phyloP scores from a whole-genome alignment of 2,329 filamentous ascomycete species.

The Alternaria sp. region DNA sequence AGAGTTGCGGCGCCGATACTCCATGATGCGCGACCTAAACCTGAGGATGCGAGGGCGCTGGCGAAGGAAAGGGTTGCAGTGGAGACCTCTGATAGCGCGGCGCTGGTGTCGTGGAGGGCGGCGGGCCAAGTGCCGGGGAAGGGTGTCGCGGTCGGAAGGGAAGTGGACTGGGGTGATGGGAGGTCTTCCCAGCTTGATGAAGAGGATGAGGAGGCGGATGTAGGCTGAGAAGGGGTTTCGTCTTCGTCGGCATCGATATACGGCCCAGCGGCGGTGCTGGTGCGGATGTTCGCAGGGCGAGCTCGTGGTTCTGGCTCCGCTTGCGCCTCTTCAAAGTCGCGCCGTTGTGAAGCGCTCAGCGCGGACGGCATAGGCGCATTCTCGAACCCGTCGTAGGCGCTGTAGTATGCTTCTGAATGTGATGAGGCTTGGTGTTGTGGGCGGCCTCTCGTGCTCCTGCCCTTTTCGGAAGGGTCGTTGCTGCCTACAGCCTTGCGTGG shows the following conservation, averaged over 20 bases:
- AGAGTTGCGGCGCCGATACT: constrained; percentile 18
- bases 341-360: background rate
- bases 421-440: background rate
- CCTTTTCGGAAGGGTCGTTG: background rate
- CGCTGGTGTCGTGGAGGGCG: constrained; percentile 13
- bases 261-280: background rate
- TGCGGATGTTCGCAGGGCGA: background rate
- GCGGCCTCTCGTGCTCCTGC: background rate
- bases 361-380: background rate
- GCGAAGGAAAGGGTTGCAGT: constrained; percentile 16
- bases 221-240: background rate
- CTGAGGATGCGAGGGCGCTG: constrained; percentile 9
- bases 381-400: background rate
- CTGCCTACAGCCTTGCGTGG: constrained; percentile 13
- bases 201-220: background rate
- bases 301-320: background rate
- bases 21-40: constrained; percentile 17
- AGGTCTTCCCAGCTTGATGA: background rate
- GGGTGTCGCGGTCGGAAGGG: background rate
- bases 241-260: background rate
- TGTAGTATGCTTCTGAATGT: background rate
- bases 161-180: background rate
- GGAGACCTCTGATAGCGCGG: constrained; percentile 13
- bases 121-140: constrained; percentile 26
- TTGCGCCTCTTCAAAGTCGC: background rate